Percentiles rank a stretch among this genome's conserved stretches.
These are phyloP conservation scores for Suillus weaverae DNA, from an alignment of 768 basidiomycete species.

Conservation along the genomic window DNA sequence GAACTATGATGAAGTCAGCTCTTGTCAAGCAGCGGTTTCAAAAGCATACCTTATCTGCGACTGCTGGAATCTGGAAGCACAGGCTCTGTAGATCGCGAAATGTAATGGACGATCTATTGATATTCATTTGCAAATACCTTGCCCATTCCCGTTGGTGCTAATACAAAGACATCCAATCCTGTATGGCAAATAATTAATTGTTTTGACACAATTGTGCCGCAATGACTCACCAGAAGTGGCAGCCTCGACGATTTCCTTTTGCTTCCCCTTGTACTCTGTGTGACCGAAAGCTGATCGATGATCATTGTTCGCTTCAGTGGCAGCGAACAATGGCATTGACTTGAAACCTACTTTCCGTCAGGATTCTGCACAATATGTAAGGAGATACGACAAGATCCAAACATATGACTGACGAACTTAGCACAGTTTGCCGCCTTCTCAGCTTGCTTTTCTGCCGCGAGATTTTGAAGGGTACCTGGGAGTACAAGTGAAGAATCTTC, in stretches of 20 bases:
- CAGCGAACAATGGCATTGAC: not conserved
- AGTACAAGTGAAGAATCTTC: not conserved
- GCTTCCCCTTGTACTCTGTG: constrained; percentile 69
- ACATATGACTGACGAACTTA: not conserved
- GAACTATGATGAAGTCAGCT: constrained; percentile 37
- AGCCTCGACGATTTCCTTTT: constrained; percentile 72
- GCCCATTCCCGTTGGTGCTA: constrained; percentile 89
- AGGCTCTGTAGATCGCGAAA: constrained; percentile 51
- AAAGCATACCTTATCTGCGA: constrained; percentile 52
- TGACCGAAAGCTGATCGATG: constrained; percentile 74
- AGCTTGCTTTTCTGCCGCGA: not conserved
- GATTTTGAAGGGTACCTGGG: not conserved
- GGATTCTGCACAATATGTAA: constrained; percentile 14
- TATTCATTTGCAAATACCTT: constrained; percentile 49
- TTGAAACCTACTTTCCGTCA: constrained; percentile 24
- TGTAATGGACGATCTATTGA: not conserved
- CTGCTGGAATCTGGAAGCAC: constrained; percentile 84
- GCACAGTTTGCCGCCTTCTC: not conserved
- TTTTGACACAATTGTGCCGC: not conserved
- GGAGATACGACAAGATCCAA: not conserved
- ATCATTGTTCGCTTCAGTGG: not conserved
- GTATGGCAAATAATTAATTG: not conserved
- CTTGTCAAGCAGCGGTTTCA: not conserved
- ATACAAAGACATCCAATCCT: constrained; percentile 75
- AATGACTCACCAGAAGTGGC: constrained; percentile 54